phyloP scores from a whole-genome alignment of 352 stramenopile species.

The Phytopythium cucurbitacearum region DNA sequence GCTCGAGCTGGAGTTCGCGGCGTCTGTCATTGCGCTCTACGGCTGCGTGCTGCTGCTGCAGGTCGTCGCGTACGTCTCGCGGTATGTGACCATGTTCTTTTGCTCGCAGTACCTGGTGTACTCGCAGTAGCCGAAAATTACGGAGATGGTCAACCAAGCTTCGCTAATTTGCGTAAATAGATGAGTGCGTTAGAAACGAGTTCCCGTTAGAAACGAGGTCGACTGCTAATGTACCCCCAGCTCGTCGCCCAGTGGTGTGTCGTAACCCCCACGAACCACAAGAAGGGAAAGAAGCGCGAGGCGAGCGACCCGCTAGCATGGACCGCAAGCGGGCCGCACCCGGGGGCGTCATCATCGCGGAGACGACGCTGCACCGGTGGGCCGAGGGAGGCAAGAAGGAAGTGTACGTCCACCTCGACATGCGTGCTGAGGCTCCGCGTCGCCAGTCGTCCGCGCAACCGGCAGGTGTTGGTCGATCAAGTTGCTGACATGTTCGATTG shows the following conservation, averaged over 20 bases:
- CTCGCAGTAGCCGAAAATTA: neutral
- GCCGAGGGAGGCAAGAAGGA: slow-evolving; percentile 43
- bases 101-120: slow-evolving; percentile 66
- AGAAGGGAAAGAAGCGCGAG: neutral
- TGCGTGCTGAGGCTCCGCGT: no score
- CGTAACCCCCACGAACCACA: neutral
- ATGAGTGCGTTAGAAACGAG: no score
- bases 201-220: no score
- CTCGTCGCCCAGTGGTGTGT: no score
- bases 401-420: slow-evolving; percentile 33
- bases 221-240: no score
- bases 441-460: no score
- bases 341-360: slow-evolving; percentile 39
- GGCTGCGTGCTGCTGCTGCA: slow-evolving; percentile 41
- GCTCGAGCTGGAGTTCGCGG: slow-evolving; percentile 37
- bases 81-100: slow-evolving; percentile 67
- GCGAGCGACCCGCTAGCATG: slow-evolving; percentile 7
- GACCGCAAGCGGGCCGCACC: slow-evolving; percentile 16
- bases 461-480: no score
- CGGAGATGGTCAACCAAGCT: no score
- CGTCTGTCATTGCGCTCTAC: slow-evolving; percentile 46
- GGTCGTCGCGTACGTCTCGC: slow-evolving; percentile 48
- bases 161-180: no score
- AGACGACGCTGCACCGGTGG: slow-evolving; percentile 61
- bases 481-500: neutral